Conservation (phyloP, 441 rosid genomes). For the Erodium moschatum region DNA sequence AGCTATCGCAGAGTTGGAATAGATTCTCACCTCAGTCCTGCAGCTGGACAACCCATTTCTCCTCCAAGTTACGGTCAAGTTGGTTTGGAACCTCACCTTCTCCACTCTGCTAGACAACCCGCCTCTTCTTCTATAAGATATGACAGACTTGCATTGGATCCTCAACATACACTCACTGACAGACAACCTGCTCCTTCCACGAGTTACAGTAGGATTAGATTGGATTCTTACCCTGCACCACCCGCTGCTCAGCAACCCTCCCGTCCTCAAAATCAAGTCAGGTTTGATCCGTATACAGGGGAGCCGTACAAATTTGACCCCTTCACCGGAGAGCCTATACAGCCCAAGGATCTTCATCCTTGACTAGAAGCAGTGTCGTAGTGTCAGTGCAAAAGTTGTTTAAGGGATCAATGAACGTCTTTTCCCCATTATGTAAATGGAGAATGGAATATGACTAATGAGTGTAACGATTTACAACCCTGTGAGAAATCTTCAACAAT, state of each 20-base stretch:
- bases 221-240: not conserved
- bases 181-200: not conserved
- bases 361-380: not conserved
- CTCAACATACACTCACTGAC: not conserved
- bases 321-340: slow-evolving; percentile 11
- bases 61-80: not conserved
- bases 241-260: not conserved
- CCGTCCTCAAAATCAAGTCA: slow-evolving; percentile 11
- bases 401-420: too few relatives aligned
- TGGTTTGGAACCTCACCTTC: not conserved
- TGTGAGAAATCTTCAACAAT: too few relatives aligned
- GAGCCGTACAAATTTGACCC: slow-evolving; percentile 13
- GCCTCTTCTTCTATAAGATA: not conserved
- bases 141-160: not conserved
- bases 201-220: not conserved
- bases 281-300: slow-evolving; percentile 14
- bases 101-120: slow-evolving; percentile 5
- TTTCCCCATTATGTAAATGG: too few relatives aligned
- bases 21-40: slow-evolving; percentile 2
- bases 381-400: too few relatives aligned
- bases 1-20: not conserved
- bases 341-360: not conserved
- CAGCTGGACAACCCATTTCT: slow-evolving; percentile 1
- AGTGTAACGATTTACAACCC: too few relatives aligned
- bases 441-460: too few relatives aligned